A percentile compares a stretch with the other conserved stretches of the same genome.
Conservation (phyloP, 148 eudicot genomes). For the Heliamphora exappendiculata region DNA sequence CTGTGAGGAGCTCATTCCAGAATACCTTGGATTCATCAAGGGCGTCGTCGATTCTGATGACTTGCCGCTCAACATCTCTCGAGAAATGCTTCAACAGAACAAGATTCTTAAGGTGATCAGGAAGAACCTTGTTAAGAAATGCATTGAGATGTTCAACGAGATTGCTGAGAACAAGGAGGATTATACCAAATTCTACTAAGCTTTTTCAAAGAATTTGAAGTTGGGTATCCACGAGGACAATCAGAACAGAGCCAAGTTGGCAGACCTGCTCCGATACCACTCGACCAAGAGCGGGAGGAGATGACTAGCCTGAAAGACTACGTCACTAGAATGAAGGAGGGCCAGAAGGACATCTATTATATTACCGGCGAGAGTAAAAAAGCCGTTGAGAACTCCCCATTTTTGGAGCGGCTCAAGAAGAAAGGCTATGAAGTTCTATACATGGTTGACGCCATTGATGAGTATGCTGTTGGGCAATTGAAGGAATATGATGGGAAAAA, state of each 20-base stretch:
- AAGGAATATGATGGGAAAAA: constrained; percentile 7
- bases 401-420: constrained; percentile 5
- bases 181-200: constrained; percentile 2
- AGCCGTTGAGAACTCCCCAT: constrained; percentile 9
- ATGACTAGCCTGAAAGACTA: constrained; percentile 10
- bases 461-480: constrained; percentile 9
- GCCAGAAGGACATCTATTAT: constrained; percentile 10
- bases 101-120: constrained; percentile 6
- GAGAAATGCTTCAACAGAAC: constrained; percentile 7
- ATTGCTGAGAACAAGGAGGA: constrained; percentile 8
- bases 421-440: constrained; percentile 4
- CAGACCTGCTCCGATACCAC: neutral
- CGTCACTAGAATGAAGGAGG: constrained; percentile 6
- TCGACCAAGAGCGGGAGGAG: constrained; percentile 8
- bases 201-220: constrained; percentile 3
- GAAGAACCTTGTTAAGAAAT: constrained; percentile 10
- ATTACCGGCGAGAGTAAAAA: constrained; percentile 7
- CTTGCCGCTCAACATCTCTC: neutral
- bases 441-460: constrained; percentile 6
- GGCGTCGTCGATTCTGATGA: constrained; percentile 9
- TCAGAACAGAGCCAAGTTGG: constrained; percentile 2
- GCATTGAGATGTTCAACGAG: constrained; percentile 7
- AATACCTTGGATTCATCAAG: constrained; percentile 2
- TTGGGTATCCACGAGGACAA: constrained; percentile 4
- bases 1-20: constrained; percentile 6